Evolutionary conservation across 441 rosid species (phyloP).

Genomic region (Aquilaria agallochum): DNA sequence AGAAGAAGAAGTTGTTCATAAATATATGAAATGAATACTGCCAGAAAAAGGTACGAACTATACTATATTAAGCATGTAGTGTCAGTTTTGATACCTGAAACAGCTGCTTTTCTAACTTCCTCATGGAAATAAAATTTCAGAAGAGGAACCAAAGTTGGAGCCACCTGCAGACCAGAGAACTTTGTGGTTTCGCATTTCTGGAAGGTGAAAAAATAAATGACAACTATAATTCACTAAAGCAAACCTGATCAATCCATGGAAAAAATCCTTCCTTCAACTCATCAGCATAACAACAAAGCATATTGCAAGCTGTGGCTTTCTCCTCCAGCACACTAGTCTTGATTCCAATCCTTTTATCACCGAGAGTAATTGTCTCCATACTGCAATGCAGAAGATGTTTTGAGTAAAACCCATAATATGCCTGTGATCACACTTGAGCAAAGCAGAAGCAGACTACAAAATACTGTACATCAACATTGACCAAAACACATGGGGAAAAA

Average conservation of each 20-base stretch:
- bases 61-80: neutral
- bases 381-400: conserved; percentile 33
- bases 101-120: conserved; percentile 99
- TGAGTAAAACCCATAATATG: conserved; percentile 14
- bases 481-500: no score
- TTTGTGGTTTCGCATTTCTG: conserved; percentile 8
- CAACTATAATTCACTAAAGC: conserved; percentile 15
- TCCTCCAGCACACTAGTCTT: conserved; percentile 98
- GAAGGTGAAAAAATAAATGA: conserved; percentile 5
- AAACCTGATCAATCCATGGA: conserved; percentile 99
- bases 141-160: conserved; percentile 92
- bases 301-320: conserved; percentile 98
- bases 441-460: conserved; percentile 1
- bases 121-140: conserved; percentile 99
- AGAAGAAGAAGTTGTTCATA: conserved; percentile 7
- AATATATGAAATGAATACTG: neutral
- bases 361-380: conserved; percentile 99
- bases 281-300: conserved; percentile 99
- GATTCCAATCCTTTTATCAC: conserved; percentile 98
- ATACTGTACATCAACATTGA: neutral
- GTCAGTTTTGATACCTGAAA: conserved; percentile 63
- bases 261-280: conserved; percentile 99
- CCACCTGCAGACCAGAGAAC: conserved; percentile 55
- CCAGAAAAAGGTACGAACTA: neutral
- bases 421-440: neutral